phyloP scores from a whole-genome alignment of 1,139 yeast genomes.

The Meyerozyma athensensis region DNA sequence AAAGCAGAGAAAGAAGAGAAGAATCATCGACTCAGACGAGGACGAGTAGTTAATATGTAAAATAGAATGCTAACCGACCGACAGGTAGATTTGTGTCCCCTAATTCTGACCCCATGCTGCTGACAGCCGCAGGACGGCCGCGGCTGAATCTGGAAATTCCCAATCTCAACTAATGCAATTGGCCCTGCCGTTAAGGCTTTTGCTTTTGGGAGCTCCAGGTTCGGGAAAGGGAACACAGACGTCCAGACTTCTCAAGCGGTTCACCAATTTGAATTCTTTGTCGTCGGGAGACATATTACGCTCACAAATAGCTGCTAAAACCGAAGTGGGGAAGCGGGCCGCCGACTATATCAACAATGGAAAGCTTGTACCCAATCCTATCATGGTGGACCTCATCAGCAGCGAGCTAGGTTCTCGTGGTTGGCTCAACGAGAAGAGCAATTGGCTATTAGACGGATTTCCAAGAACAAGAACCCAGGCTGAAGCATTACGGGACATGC shows the following conservation, averaged over 20 bases:
- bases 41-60: slow-evolving; percentile 31
- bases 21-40: slow-evolving; percentile 59
- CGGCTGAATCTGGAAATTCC: neutral
- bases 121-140: slow-evolving; percentile 1
- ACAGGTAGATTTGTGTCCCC: neutral
- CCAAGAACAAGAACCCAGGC: slow-evolving; percentile 83
- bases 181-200: slow-evolving; percentile 52
- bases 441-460: slow-evolving; percentile 88
- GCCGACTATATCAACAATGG: slow-evolving; percentile 56
- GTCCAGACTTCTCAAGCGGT: slow-evolving; percentile 50
- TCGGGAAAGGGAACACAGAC: slow-evolving; percentile 93
- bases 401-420: slow-evolving; percentile 38
- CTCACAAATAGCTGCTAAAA: slow-evolving; percentile 51
- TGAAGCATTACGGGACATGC: slow-evolving; percentile 43
- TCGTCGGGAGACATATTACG: slow-evolving; percentile 86
- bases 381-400: slow-evolving; percentile 59
- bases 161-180: slow-evolving; percentile 3
- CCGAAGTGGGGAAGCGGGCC: slow-evolving; percentile 59
- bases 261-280: slow-evolving; percentile 49
- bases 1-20: slow-evolving; percentile 43
- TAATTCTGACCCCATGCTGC: neutral
- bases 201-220: slow-evolving; percentile 90
- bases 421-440: slow-evolving; percentile 44
- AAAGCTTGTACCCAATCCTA: slow-evolving; percentile 63
- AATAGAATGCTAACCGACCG: neutral